A percentile compares a stretch with the other conserved stretches of the same genome.
Conservation (phyloP, 202 grass and related monocot genomes). For the Setaria italica region DNA sequence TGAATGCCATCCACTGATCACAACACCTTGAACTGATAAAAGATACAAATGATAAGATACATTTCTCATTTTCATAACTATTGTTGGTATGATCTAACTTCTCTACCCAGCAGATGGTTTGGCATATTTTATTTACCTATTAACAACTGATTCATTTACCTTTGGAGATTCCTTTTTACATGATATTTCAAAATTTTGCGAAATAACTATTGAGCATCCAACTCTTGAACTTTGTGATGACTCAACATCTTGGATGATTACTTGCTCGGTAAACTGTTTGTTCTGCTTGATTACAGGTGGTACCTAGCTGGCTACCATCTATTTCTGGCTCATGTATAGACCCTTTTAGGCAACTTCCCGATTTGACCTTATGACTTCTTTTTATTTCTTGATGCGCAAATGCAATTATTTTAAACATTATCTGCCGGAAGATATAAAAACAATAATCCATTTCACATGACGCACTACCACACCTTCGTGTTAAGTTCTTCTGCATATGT, state of each 20-base stretch:
- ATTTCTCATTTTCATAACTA: conserved; percentile 22
- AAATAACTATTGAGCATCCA: conserved; percentile 4
- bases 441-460: not conserved
- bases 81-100: not conserved
- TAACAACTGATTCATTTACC: not conserved
- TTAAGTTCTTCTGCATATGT: conserved; percentile 2
- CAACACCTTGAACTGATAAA: conserved; percentile 16
- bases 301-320: not conserved
- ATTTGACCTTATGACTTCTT: not conserved
- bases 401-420: not conserved
- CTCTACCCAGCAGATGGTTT: not conserved
- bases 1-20: not conserved
- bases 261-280: not conserved
- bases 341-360: conserved; percentile 1
- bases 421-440: not conserved
- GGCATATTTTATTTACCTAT: conserved; percentile 16
- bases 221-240: conserved; percentile 16
- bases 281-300: not conserved
- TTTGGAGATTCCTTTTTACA: not conserved
- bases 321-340: conserved; percentile 9
- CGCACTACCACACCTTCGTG: not conserved
- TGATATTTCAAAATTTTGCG: not conserved
- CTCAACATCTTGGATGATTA: conserved; percentile 7
- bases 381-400: not conserved
- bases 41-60: not conserved